Conservation (phyloP, 106 monocot species). For the Platanthera guangdongensis region DNA sequence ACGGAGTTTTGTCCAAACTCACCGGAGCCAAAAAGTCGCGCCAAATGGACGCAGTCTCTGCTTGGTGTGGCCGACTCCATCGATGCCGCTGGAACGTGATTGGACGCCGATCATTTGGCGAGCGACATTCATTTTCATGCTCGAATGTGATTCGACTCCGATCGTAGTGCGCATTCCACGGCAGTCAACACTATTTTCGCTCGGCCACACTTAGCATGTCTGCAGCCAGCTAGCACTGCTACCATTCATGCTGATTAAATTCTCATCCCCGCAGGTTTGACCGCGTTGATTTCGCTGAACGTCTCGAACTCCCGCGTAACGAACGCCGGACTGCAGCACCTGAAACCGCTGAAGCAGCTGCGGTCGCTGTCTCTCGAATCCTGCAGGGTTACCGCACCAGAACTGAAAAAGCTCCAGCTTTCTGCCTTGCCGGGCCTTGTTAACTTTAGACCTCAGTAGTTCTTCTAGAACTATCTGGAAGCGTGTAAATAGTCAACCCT, state of each 20-base stretch:
- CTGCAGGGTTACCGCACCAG: slow-evolving; percentile 83
- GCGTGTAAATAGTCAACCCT: not conserved
- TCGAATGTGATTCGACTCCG: too few species aligned
- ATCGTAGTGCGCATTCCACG: too few species aligned
- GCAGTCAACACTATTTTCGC: too few species aligned
- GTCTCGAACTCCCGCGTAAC: slow-evolving; percentile 39
- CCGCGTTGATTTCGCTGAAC: slow-evolving; percentile 18
- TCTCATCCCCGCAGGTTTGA: not conserved
- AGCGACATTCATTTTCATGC: too few species aligned
- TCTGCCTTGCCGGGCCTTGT: slow-evolving; percentile 82
- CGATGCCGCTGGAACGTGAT: too few species aligned
- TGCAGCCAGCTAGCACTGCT: not conserved
- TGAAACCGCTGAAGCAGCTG: slow-evolving; percentile 84
- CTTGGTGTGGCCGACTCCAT: too few species aligned
- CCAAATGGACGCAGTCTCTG: too few species aligned
- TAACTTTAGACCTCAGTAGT: slow-evolving; percentile 54
- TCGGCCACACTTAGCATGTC: too few species aligned
- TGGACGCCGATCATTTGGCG: too few species aligned
- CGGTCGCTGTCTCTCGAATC: slow-evolving; percentile 75
- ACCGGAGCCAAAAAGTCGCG: too few species aligned
- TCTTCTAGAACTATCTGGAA: not conserved
- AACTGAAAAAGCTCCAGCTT: slow-evolving; percentile 90
- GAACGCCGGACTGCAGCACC: slow-evolving; percentile 68
- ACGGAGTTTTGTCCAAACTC: too few species aligned
- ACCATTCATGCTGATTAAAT: not conserved